Conservation (phyloP, 2,329 filamentous ascomycete species). For the Aschersonia sp. region DNA sequence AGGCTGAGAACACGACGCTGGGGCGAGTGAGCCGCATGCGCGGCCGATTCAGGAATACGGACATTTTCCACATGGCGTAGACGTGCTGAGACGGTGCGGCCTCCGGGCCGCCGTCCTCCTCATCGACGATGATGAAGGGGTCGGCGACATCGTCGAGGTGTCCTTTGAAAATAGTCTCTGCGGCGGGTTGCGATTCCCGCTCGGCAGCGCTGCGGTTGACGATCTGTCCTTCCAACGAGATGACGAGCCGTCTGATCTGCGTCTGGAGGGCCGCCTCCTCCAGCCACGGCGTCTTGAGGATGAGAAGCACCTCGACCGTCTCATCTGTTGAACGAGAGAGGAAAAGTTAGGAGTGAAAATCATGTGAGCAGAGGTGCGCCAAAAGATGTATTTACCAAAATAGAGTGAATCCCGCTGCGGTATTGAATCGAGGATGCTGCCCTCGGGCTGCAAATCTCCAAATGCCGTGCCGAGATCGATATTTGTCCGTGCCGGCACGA, state of each 20-base stretch:
- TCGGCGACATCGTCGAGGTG: slow-evolving; percentile 33
- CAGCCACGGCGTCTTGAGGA: slow-evolving; percentile 49
- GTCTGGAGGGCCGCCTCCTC: slow-evolving; percentile 41
- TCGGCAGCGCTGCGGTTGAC: slow-evolving; percentile 39
- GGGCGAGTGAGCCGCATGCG: slow-evolving; percentile 53
- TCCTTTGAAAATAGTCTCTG: slow-evolving; percentile 47
- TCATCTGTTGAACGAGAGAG: slow-evolving; percentile 42
- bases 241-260: slow-evolving; percentile 46
- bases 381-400: slow-evolving; percentile 44
- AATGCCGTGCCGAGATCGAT: slow-evolving; percentile 39
- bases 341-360: slow-evolving; percentile 21
- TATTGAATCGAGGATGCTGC: slow-evolving; percentile 40
- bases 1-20: slow-evolving; percentile 48
- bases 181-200: slow-evolving; percentile 29
- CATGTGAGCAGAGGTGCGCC: slow-evolving; percentile 10
- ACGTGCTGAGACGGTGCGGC: slow-evolving; percentile 21
- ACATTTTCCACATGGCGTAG: slow-evolving; percentile 45
- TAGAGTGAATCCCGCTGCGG: slow-evolving; percentile 50
- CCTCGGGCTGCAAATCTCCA: slow-evolving; percentile 24
- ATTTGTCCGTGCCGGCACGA: slow-evolving; percentile 42
- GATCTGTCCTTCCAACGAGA: slow-evolving; percentile 54
- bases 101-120: slow-evolving; percentile 14
- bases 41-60: slow-evolving; percentile 42
- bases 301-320: slow-evolving; percentile 51
- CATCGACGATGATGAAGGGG: slow-evolving; percentile 34